Evolutionary conservation across 2,329 filamentous ascomycete genomes (phyloP), one percentile per base, ranked within the genome.

Genomic region (Nigrospora oryzae): DNA sequence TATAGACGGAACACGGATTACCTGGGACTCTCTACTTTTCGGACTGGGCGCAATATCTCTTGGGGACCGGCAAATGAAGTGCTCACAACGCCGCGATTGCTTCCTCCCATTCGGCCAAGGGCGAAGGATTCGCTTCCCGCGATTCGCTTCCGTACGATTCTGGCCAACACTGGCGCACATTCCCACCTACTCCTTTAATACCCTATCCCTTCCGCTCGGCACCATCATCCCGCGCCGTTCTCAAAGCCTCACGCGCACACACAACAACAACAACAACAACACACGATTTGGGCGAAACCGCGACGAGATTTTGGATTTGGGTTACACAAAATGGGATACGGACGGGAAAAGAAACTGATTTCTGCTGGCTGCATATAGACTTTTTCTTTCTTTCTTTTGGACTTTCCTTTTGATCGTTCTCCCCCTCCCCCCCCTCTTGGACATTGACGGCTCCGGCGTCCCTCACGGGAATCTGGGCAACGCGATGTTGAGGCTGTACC

Each of bases 331-430:
- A 47, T 47, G 46, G 57, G 58, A 43, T 49, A 51, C 34, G 59
- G 55, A 48, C 44, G 56, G 59, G 51, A 61, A 49, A 61, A 58
- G 51, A 55, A 53, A 40, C 40, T 32, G 15, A 40, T 46, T 33
- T 49, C 48, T 41, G 34, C 5, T 46, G 53, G 42, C 53, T 53
- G 59, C 60, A 62, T 63, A 63, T 63, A 63, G 60, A 63, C 55
- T 23, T 51, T 49, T 54, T 49, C 48, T 46, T 42, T 46, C 51
- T 61, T 59, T 48, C 51, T 53, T 53, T 57, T 49, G 50, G 50
- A 45, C 49, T 34, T 49, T 49, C 47, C 49, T 51, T 47, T 38
- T 28, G 4, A 4, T 12, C n/a, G 15, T 42, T 36, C 12, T 36
- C 13, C 19, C 40, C 16, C 40, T 14, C 13, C 5, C 36, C 23